Evolutionary conservation across 2,329 filamentous ascomycete genomes (phyloP).

Genomic region (Arachnopeziza araneosa): DNA sequence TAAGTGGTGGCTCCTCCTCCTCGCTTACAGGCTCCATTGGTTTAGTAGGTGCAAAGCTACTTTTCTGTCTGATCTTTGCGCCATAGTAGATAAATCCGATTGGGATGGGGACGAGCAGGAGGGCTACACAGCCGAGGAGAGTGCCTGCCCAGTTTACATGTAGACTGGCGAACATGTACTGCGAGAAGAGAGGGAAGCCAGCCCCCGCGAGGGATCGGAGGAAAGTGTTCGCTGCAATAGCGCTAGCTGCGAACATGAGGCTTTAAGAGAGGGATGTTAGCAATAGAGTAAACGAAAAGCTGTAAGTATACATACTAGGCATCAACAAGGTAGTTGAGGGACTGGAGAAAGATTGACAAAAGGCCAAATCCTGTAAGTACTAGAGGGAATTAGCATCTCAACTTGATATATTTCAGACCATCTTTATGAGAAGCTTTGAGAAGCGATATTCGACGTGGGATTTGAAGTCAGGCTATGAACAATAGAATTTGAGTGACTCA

Average conservation of each 20-base stretch:
- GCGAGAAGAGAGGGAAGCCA: conserved; percentile 73
- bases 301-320: conserved; percentile 39
- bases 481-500: background rate
- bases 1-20: background rate
- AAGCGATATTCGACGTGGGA: too few relatives aligned
- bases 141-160: conserved; percentile 59
- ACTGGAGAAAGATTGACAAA: conserved; percentile 76
- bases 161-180: conserved; percentile 61
- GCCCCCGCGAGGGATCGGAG: conserved; percentile 73
- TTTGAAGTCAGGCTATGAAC: background rate
- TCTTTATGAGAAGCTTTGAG: background rate
- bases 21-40: background rate
- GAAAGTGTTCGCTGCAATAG: conserved; percentile 77
- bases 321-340: conserved; percentile 77
- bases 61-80: conserved; percentile 24
- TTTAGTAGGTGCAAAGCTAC: background rate
- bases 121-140: conserved; percentile 55
- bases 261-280: background rate
- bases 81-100: conserved; percentile 59
- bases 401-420: background rate
- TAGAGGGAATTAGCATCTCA: background rate
- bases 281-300: background rate
- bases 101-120: conserved; percentile 54
- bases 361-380: conserved; percentile 68
- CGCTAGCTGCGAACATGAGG: conserved; percentile 59